Evolutionary conservation across 495 filamentous ascomycete genomes (phyloP), one percentile per base, ranked within the genome.

Genomic region (Parathielavia hyrcaniae): DNA sequence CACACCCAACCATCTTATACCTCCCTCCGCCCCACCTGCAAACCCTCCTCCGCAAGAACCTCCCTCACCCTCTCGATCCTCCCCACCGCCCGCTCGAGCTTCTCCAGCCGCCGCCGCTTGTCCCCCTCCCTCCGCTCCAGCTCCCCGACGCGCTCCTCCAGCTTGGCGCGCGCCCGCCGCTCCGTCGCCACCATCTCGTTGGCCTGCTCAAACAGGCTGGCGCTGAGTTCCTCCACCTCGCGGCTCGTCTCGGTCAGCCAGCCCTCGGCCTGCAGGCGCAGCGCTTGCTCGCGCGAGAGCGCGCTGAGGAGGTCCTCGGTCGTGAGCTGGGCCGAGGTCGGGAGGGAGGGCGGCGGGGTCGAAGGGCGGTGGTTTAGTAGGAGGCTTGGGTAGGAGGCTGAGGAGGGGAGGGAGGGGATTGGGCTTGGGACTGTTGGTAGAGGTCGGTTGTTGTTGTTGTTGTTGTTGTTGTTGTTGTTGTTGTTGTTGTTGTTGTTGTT

Each of bases 111-210:
- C 51, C 77, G 78, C 59, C 81, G 75, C 78, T 89, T 90, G 65
- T 90, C 87, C 23, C 69, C 73, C 61, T 91, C 89, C 40, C 88
- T 66, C 34, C 78, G 71, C 71, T 91, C 87, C 38, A 92, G 70
- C 61, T 86, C 77, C 30, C 71, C 78, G 0, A 92, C 81, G 34
- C 88, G 69, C 68, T 89, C 86, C 69, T 96, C 90, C 34, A 97
- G 76, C 69, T 80, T 81, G 8, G 87, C 88, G 41, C 89, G 75
- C 36, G 87, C 89, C 67, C 86, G 83, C 46, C 93, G 78, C 77
- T 97, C 93, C 64, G 83, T 75, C 16, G 92, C 90, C 23, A 98
- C 93, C 92, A 98, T 97, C 77, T 96, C 89, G 65, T 97, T 97
- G 17, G 93, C 93, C 71, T 96, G 86, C 68, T 89, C 84, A 73